Evolutionary conservation across 441 rosid genomes (phyloP).

Genomic region (Aleurites moluccanus): DNA sequence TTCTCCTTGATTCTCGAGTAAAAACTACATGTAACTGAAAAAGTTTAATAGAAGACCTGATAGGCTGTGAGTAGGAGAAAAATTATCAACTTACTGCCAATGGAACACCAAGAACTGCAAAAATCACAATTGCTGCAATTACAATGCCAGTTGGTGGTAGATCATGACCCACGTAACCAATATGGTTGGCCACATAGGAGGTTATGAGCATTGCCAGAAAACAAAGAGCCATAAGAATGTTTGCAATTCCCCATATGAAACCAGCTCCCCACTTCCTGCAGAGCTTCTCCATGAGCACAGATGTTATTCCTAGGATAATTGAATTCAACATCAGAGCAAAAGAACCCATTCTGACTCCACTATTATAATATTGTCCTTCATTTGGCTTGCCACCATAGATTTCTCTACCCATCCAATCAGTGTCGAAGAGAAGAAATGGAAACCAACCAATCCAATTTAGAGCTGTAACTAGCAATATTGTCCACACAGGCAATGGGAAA

Average conservation of each 20-base stretch:
- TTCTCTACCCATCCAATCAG: slow-evolving; percentile 99
- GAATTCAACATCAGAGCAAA: slow-evolving; percentile 92
- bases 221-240: slow-evolving; percentile 83
- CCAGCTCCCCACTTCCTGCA: slow-evolving; percentile 98
- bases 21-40: not conserved
- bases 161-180: slow-evolving; percentile 56
- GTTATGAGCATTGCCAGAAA: slow-evolving; percentile 75
- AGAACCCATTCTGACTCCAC: slow-evolving; percentile 91
- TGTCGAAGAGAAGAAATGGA: slow-evolving; percentile 92
- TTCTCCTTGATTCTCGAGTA: not conserved
- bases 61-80: slow-evolving; percentile 15
- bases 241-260: slow-evolving; percentile 86
- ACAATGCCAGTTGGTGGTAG: slow-evolving; percentile 74
- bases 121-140: slow-evolving; percentile 56
- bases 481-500: slow-evolving; percentile 80
- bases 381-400: slow-evolving; percentile 86
- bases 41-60: slow-evolving; percentile 3
- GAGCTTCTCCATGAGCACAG: slow-evolving; percentile 90
- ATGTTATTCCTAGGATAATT: slow-evolving; percentile 82
- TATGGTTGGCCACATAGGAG: slow-evolving; percentile 56
- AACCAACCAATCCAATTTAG: slow-evolving; percentile 98
- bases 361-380: slow-evolving; percentile 54
- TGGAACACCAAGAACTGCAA: slow-evolving; percentile 85
- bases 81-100: slow-evolving; percentile 68
- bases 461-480: slow-evolving; percentile 80